These are phyloP conservation scores for Prinsepia uniflora DNA, from an alignment of 306 rosid species.

Conservation along the genomic window DNA sequence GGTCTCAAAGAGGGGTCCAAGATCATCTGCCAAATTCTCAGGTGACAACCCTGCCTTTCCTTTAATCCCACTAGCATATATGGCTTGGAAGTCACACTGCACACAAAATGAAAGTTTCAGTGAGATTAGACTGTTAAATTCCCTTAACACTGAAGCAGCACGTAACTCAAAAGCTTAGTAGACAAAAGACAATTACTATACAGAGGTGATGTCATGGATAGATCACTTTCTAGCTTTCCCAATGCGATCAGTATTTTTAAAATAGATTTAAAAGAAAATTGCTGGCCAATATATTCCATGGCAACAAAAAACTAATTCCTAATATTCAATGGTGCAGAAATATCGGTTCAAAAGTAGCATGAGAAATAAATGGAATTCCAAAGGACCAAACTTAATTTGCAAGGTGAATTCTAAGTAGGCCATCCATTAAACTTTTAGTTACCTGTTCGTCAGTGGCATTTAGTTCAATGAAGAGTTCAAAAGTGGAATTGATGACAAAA, in stretches of 20 bases:
- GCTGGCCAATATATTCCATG: not conserved
- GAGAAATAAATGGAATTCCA: not conserved
- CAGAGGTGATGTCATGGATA: constrained; percentile 5
- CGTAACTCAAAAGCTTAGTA: constrained; percentile 15
- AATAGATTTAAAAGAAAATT: not conserved
- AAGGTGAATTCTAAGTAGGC: not conserved
- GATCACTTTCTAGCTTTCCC: constrained; percentile 14
- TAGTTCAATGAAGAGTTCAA: constrained; percentile 92
- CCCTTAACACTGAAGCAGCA: constrained; percentile 17
- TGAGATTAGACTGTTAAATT: not conserved
- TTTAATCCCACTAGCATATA: constrained; percentile 96
- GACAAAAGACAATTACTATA: not conserved
- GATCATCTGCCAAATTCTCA: constrained; percentile 86
- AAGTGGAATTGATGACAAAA: constrained; percentile 85
- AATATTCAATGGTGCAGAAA: not conserved
- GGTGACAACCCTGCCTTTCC: constrained; percentile 92
- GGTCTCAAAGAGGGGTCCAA: constrained; percentile 94
- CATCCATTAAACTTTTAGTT: constrained; percentile 23
- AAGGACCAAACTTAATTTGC: constrained; percentile 8
- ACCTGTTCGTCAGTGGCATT: constrained; percentile 98
- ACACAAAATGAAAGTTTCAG: constrained; percentile 22
- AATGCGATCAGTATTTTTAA: not conserved
- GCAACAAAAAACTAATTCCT: not conserved
- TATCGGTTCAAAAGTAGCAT: not conserved
- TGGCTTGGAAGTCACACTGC: constrained; percentile 94